Conservation (phyloP, 768 basidiomycete genomes). For the Peribolospora kevripleyi region DNA sequence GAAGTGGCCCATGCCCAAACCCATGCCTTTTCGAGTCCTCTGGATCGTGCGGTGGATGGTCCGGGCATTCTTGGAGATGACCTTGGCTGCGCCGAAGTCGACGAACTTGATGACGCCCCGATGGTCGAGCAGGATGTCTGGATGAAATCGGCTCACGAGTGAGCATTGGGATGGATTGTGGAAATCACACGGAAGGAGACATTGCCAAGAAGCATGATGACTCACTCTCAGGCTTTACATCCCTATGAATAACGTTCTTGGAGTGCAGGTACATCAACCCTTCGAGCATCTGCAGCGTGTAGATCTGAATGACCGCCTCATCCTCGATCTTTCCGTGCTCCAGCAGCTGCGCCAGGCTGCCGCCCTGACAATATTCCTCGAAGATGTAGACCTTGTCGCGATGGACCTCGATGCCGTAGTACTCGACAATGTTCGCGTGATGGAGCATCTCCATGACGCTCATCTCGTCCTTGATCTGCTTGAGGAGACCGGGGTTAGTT, state of each 20-base stretch:
- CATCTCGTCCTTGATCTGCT: constrained; percentile 85
- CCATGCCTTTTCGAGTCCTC: neutral
- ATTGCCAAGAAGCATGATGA: constrained; percentile 9
- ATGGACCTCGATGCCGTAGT: constrained; percentile 96
- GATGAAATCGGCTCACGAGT: neutral
- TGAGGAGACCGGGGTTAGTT: constrained; percentile 61
- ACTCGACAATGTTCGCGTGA: constrained; percentile 93
- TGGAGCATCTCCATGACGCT: constrained; percentile 94
- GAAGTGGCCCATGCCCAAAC: constrained; percentile 20
- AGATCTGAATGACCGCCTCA: constrained; percentile 80
- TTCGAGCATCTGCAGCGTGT: constrained; percentile 90
- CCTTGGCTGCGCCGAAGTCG: constrained; percentile 92
- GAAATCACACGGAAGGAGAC: neutral
- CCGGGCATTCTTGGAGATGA: constrained; percentile 51
- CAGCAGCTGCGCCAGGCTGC: constrained; percentile 62
- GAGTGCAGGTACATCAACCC: constrained; percentile 84
- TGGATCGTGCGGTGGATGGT: constrained; percentile 5
- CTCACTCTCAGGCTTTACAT: constrained; percentile 96
- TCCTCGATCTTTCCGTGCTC: constrained; percentile 92
- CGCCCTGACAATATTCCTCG: constrained; percentile 93
- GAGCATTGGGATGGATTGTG: constrained; percentile 1
- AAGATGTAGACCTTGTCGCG: constrained; percentile 98
- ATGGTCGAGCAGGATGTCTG: constrained; percentile 80
- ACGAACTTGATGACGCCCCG: constrained; percentile 84
- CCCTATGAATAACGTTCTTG: constrained; percentile 75